Evolutionary conservation across 2,329 filamentous ascomycete species (phyloP).

Genomic region (Aspergillus sojae): DNA sequence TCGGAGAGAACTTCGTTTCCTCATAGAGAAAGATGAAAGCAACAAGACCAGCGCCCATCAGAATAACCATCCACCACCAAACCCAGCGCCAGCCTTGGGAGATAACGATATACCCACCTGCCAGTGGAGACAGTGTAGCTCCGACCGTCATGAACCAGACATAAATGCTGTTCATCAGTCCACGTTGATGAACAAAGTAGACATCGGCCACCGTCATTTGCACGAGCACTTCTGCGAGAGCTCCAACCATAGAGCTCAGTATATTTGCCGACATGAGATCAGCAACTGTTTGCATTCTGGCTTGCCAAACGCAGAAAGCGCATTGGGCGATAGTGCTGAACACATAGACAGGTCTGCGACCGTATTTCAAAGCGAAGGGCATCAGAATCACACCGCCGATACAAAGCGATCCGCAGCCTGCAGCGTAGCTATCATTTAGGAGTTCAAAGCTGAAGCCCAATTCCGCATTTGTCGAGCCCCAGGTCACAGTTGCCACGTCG

Average conservation of each 20-base stretch:
- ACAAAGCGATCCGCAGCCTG: constrained; percentile 45
- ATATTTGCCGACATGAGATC: constrained; percentile 51
- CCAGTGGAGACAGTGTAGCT: constrained; percentile 41
- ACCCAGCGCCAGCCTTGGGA: constrained; percentile 54
- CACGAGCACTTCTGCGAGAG: constrained; percentile 48
- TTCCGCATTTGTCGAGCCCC: constrained; percentile 47
- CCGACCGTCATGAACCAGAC: constrained; percentile 37
- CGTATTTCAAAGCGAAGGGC: constrained; percentile 51
- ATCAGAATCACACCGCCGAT: constrained; percentile 49
- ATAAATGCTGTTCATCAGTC: constrained; percentile 52
- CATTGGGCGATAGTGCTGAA: constrained; percentile 45
- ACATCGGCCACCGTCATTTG: constrained; percentile 54
- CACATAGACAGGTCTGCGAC: constrained; percentile 50
- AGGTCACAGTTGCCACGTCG: constrained; percentile 28
- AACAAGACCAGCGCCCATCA: constrained; percentile 42
- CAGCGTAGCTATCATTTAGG: constrained; percentile 51
- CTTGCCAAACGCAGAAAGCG: constrained; percentile 46
- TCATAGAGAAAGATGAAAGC: constrained; percentile 50
- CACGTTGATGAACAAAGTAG: constrained; percentile 54
- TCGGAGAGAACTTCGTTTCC: constrained; percentile 35
- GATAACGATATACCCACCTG: constrained; percentile 34
- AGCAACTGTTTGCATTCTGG: constrained; percentile 42
- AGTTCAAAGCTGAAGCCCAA: constrained; percentile 46
- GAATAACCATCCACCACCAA: constrained; percentile 51
- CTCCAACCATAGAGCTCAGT: constrained; percentile 48